Evolutionary conservation across 2,329 filamentous ascomycete species (phyloP).

Genomic region (Fusarium cicatricum): DNA sequence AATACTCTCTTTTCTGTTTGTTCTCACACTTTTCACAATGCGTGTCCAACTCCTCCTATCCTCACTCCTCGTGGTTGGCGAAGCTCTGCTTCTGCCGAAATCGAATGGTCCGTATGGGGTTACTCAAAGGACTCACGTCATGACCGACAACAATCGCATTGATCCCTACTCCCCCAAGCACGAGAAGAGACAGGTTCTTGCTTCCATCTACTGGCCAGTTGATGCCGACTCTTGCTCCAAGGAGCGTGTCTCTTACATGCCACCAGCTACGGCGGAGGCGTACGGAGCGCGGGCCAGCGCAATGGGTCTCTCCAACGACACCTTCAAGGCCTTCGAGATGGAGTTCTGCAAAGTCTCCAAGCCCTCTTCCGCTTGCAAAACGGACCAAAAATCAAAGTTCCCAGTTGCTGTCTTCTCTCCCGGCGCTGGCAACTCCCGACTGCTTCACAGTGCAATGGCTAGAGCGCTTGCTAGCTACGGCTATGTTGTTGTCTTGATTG

Average conservation of each 20-base stretch:
- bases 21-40: slow-evolving; percentile 21
- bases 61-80: slow-evolving; percentile 19
- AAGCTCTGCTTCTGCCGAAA: slow-evolving; percentile 41
- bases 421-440: slow-evolving; percentile 53
- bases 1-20: background rate
- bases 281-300: slow-evolving; percentile 41
- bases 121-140: slow-evolving; percentile 33
- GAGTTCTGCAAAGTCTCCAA: slow-evolving; percentile 37
- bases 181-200: slow-evolving; percentile 40
- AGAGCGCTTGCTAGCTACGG: slow-evolving; percentile 56
- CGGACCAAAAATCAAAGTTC: slow-evolving; percentile 30
- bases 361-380: slow-evolving; percentile 12
- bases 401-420: slow-evolving; percentile 52
- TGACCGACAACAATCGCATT: slow-evolving; percentile 45
- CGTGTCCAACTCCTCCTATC: slow-evolving; percentile 20
- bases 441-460: slow-evolving; percentile 54
- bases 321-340: slow-evolving; percentile 42
- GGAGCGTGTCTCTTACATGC: slow-evolving; percentile 45
- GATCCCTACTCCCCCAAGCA: slow-evolving; percentile 43
- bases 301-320: slow-evolving; percentile 44
- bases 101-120: slow-evolving; percentile 45
- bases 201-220: slow-evolving; percentile 46
- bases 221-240: slow-evolving; percentile 33
- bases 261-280: slow-evolving; percentile 41
- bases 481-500: slow-evolving; percentile 56